Evolutionary conservation across 176 grass and related monocot genomes (phyloP), one percentile per base, ranked within the genome.

Genomic region (Musa schizocarpa): DNA sequence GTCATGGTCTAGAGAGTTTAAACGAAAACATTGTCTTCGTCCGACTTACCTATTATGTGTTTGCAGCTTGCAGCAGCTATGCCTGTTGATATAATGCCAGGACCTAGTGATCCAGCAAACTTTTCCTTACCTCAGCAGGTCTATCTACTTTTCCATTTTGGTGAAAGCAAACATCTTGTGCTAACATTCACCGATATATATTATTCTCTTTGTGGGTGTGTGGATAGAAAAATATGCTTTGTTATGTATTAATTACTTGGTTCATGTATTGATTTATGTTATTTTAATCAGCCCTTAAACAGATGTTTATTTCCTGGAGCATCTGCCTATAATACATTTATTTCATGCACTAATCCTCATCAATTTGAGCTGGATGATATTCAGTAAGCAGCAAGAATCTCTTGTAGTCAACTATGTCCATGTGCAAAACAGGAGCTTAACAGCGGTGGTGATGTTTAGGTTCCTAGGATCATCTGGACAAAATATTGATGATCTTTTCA

Each of bases 41-140:
- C 53, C 0, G 71, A 50, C 89, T 75, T 76, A 5, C 23, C 62
- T 55, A 68, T 17, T 70, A 52, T 77, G 9, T 50, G 13, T 78
- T 48, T 89, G 50, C 86, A 99, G 95, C 75, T 99, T 50, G 88
- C 89, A 77, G 81, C 90, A 29, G 92, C 90, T 77, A 54, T 99
- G 78, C 95, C 95, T 51, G 84, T 99, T 55, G 95, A 99, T 74
- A 89, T 99, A 19, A 99, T 99, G 88, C 95, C 95, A 0, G 95
- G 95, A 13, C 88, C 78, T 76, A 82, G 82, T 25, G 95, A 99
- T 58, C 95, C 95, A 0, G 95, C 95, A 75, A 99, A 99, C 85
- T 99, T 89, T 85, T 86, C 88, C 55, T 87, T 99, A 76, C 95
- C 95, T 56, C 95, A 99, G 76, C 95, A 99, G 90, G 90, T 99